phyloP scores from a whole-genome alignment of 1,139 yeast genomes.

The Blastobotrys persicus region DNA sequence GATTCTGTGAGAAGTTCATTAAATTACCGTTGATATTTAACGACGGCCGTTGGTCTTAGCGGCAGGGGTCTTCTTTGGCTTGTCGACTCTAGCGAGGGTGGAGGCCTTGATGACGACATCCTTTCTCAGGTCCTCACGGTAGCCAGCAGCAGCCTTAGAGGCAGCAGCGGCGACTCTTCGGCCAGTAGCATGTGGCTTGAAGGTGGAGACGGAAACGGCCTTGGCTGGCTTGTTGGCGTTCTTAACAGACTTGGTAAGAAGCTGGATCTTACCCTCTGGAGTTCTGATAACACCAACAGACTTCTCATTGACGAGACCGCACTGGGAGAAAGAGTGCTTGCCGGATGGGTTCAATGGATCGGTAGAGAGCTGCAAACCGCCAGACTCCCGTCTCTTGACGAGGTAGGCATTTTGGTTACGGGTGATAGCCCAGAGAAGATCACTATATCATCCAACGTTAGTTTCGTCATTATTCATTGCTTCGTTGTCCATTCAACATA shows the following conservation, averaged over 20 bases:
- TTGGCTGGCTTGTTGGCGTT: slow-evolving; percentile 46
- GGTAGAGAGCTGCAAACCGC: slow-evolving; percentile 45
- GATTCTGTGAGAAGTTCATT: slow-evolving; percentile 7
- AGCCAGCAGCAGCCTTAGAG: slow-evolving; percentile 45
- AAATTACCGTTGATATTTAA: slow-evolving; percentile 14
- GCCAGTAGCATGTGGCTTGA: slow-evolving; percentile 45
- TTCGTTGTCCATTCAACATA: neutral
- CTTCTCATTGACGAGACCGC: slow-evolving; percentile 49
- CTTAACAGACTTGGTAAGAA: slow-evolving; percentile 44
- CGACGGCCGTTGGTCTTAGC: slow-evolving; percentile 23
- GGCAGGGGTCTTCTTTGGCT: slow-evolving; percentile 40
- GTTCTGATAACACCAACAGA: slow-evolving; percentile 43
- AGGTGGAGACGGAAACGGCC: slow-evolving; percentile 38
- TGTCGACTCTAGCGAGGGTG: slow-evolving; percentile 43
- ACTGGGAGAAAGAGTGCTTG: slow-evolving; percentile 45
- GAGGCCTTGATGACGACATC: slow-evolving; percentile 47
- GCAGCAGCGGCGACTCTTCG: slow-evolving; percentile 46
- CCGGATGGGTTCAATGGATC: slow-evolving; percentile 51
- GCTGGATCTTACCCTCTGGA: slow-evolving; percentile 40
- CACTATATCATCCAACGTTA: slow-evolving; percentile 33
- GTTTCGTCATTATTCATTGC: slow-evolving; percentile 5
- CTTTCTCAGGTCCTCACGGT: slow-evolving; percentile 48
- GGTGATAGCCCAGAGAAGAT: slow-evolving; percentile 51
- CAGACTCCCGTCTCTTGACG: slow-evolving; percentile 44
- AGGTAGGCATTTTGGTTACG: slow-evolving; percentile 46